A percentile compares a stretch with the other conserved stretches of the same genome.
phyloP scores from a whole-genome alignment of 805 yeast genomes.

The Starmerella davenportii region DNA sequence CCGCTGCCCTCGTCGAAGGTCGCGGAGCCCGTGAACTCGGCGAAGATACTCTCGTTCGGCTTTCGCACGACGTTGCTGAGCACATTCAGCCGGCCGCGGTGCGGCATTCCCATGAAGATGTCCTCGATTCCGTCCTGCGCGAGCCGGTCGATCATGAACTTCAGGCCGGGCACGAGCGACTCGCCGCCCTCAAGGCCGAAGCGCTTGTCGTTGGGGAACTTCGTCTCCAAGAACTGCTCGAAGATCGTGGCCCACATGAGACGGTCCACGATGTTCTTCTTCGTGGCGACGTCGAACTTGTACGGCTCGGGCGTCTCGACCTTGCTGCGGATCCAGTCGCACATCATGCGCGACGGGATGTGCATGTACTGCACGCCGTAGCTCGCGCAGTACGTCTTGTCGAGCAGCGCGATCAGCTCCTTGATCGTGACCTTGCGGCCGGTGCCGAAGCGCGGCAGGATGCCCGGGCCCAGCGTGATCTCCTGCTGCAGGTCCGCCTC shows the following conservation, averaged over 20 bases:
- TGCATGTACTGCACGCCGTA: constrained; percentile 94
- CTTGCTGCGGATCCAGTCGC: constrained; percentile 97
- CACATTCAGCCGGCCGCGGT: constrained; percentile 96
- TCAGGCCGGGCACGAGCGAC: constrained; percentile 89
- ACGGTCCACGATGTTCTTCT: constrained; percentile 90
- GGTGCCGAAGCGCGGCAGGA: constrained; percentile 73
- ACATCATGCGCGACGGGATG: constrained; percentile 83
- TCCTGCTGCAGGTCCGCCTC: constrained; percentile 56
- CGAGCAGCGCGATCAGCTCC: constrained; percentile 64
- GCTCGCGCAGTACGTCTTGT: constrained; percentile 65
- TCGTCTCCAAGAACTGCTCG: constrained; percentile 80
- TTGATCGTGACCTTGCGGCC: constrained; percentile 47
- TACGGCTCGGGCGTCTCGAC: constrained; percentile 81
- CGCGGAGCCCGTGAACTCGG: constrained; percentile 85
- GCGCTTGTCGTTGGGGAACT: constrained; percentile 96
- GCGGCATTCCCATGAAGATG: constrained; percentile 97
- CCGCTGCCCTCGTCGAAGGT: constrained; percentile 93
- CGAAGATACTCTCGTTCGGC: constrained; percentile 93
- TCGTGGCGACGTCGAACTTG: constrained; percentile 70
- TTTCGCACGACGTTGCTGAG: constrained; percentile 95
- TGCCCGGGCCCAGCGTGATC: constrained; percentile 93
- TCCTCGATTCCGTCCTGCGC: constrained; percentile 81
- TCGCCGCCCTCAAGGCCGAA: constrained; percentile 99
- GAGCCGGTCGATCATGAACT: constrained; percentile 81
- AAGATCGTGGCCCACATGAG: constrained; percentile 91